Evolutionary conservation across 208 protist species (phyloP).

Genomic region (Leishmania martiniquensis): DNA sequence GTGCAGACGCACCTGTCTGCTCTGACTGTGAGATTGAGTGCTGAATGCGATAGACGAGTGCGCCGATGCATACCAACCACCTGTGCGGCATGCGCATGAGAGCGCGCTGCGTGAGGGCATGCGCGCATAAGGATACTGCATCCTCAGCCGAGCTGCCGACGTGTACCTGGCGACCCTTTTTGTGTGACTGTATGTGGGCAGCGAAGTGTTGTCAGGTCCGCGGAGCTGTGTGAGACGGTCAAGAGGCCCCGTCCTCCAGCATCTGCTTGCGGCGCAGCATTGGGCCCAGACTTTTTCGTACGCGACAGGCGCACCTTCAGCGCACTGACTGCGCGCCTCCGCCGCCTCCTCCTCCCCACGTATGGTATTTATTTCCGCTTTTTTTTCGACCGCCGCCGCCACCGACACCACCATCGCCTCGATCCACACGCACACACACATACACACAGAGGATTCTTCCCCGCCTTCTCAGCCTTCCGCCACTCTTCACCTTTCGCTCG

Average conservation of each 20-base stretch:
- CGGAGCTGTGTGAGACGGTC: not conserved
- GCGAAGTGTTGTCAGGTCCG: not conserved
- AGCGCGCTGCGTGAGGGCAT: not conserved
- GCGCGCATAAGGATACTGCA: not conserved
- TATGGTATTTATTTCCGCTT: not conserved
- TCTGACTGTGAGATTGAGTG: not conserved
- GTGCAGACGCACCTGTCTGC: not conserved
- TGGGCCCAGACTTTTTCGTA: not conserved
- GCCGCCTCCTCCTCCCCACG: not conserved
- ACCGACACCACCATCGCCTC: not conserved
- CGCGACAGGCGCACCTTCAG: not conserved
- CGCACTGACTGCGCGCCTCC: not conserved
- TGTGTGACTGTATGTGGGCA: not conserved
- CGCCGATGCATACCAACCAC: too few species aligned
- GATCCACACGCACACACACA: constrained; percentile 10
- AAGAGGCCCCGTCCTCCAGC: not conserved
- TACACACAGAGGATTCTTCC: not conserved
- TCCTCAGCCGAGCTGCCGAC: not conserved
- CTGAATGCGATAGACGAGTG: not conserved
- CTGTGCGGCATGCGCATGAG: not conserved
- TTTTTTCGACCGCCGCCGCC: not conserved
- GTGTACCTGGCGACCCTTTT: too few species aligned
- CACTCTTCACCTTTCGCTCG: constrained; percentile 3
- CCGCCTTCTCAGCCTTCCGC: constrained; percentile 16
- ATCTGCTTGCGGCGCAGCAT: not conserved